Evolutionary conservation across 2,329 filamentous ascomycete genomes (phyloP), one percentile per base, ranked within the genome.

Genomic region (Plenodomus biglobosus): DNA sequence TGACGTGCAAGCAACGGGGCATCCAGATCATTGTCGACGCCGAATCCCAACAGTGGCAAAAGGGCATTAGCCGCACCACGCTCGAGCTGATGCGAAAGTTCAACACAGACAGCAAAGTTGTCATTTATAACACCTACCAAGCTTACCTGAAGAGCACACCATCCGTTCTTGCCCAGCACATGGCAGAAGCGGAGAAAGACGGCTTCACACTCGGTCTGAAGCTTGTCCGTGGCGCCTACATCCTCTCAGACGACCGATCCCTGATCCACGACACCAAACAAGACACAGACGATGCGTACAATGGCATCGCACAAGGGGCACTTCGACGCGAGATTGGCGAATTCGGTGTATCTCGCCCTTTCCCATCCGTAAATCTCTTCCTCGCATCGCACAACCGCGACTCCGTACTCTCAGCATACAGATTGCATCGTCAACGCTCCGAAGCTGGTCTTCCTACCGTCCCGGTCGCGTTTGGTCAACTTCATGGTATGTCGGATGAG

Each of bases 401-500:
- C 21, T 89, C 87, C 10, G 86, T 95, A 7, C 75, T 79, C 40
- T 64, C 70, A 16, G 70, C 81, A 3, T 77, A 80, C 22, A 72
- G 75, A 45, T 64, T 77, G 20, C 78, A 81, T 40, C 55, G 71
- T 1, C 65, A 68, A n/a, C 69, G 69, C 0, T 22, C 49, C 11
- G 54, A 55, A 18, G 59, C 59, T 15, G 75, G 75, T 10, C 64
- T 80, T 24, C 65, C 71, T 2, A 75, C 75, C 3, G 76, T 81
- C 1, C 74, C 77, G 1, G 72, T 83, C n/a, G 71, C 73, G 2
- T 91, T 88, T 68, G 88, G 87, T 2, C 92, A 96, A 74, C 81
- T 96, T 1, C 88, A 94, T 76, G 92, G 92, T 27, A 97, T 97
- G 92, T 92, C 92, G 1, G 92, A 96, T 61, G 92, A 96, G 67